phyloP scores from a whole-genome alignment of 176 grass and related monocot genomes.

The Leersia perrieri region DNA sequence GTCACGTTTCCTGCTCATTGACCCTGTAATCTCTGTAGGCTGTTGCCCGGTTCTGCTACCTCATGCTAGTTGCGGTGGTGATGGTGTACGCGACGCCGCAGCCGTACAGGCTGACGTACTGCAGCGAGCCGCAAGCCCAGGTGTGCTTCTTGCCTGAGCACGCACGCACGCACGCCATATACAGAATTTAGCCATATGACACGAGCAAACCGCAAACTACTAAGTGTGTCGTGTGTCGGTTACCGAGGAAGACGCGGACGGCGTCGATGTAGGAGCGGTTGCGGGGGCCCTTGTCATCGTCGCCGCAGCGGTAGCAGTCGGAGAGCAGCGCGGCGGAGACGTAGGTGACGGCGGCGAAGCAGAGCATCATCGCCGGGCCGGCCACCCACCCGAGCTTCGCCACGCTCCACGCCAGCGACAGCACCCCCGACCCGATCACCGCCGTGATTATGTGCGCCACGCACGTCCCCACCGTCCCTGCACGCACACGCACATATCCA shows the following conservation, averaged over 20 bases:
- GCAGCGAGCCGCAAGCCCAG: slow-evolving; percentile 66
- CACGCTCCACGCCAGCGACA: slow-evolving; percentile 87
- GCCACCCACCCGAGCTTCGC: slow-evolving; percentile 81
- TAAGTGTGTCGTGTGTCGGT: background rate
- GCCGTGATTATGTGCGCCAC: slow-evolving; percentile 64
- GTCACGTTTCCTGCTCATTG: background rate
- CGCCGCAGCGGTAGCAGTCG: slow-evolving; percentile 77
- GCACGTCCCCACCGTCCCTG: slow-evolving; percentile 72
- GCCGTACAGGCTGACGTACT: slow-evolving; percentile 56
- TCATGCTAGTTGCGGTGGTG: slow-evolving; percentile 62
- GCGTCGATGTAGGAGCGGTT: slow-evolving; percentile 83
- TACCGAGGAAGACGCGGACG: slow-evolving; percentile 77
- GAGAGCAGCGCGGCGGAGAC: slow-evolving; percentile 72
- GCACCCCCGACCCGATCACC: slow-evolving; percentile 73
- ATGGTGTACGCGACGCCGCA: slow-evolving; percentile 59
- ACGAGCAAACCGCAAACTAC: too few species aligned
- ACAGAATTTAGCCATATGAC: background rate
- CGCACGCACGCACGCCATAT: background rate
- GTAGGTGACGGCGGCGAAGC: slow-evolving; percentile 80
- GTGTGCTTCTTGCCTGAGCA: slow-evolving; percentile 63
- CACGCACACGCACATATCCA: too few species aligned
- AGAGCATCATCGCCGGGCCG: slow-evolving; percentile 58
- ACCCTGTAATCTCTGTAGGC: background rate
- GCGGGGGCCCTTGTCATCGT: slow-evolving; percentile 44
- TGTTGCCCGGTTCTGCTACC: slow-evolving; percentile 37